These are phyloP conservation scores for Penicillium sp. DNA, from an alignment of 2,329 filamentous ascomycete species.

Conservation along the genomic window DNA sequence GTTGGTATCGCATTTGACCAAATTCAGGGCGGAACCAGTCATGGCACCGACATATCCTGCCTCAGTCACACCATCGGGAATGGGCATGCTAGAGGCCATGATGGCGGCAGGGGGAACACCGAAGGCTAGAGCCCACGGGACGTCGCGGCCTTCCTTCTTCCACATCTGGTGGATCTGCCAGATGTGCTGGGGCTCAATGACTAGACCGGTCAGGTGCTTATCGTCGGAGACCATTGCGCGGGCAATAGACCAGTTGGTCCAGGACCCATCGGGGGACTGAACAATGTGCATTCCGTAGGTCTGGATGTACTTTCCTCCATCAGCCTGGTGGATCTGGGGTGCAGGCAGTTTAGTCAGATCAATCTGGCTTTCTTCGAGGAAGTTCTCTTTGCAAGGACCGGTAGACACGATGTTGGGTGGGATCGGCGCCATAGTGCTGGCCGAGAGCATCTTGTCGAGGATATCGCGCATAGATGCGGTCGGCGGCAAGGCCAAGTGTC, in stretches of 20 bases:
- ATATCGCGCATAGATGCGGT: slow-evolving; percentile 15
- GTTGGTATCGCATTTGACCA: slow-evolving; percentile 55
- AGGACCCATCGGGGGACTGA: slow-evolving; percentile 45
- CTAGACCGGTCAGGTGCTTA: slow-evolving; percentile 41
- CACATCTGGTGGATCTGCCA: slow-evolving; percentile 49
- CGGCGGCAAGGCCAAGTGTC: not conserved
- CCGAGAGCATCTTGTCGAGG: slow-evolving; percentile 6
- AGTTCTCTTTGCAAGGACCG: slow-evolving; percentile 47
- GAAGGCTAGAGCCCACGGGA: slow-evolving; percentile 49
- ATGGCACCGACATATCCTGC: slow-evolving; percentile 51
- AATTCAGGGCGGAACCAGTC: slow-evolving; percentile 44
- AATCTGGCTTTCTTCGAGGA: slow-evolving; percentile 39
- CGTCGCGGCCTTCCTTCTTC: slow-evolving; percentile 45
- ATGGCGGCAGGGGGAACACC: slow-evolving; percentile 52
- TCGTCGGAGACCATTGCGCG: slow-evolving; percentile 49
- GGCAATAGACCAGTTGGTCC: slow-evolving; percentile 45
- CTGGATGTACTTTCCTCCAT: slow-evolving; percentile 52
- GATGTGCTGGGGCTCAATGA: slow-evolving; percentile 49
- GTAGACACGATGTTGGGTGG: slow-evolving; percentile 26
- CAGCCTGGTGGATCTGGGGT: slow-evolving; percentile 44
- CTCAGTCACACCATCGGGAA: slow-evolving; percentile 51
- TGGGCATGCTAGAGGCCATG: slow-evolving; percentile 50
- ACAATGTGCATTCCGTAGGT: slow-evolving; percentile 52
- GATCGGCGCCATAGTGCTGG: not conserved
- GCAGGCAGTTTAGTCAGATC: slow-evolving; percentile 45